A percentile compares a stretch with the other conserved stretches of the same genome.
Conservation (phyloP, 495 filamentous ascomycete species). For the Xylaria nigripes region DNA sequence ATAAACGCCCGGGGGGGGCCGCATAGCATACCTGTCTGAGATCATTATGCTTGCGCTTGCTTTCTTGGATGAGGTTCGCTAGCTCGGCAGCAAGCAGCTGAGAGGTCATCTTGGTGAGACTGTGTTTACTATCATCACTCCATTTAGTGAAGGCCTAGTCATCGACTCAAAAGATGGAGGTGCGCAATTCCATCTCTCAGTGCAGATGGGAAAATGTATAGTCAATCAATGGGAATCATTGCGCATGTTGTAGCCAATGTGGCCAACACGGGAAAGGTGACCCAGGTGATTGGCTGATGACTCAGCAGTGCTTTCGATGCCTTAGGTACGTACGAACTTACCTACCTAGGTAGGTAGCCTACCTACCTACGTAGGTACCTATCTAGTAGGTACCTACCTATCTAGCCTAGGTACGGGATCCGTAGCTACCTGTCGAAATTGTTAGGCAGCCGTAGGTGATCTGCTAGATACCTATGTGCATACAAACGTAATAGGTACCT, state of each 20-base stretch:
- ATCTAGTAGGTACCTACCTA: no score
- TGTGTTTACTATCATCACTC: constrained; percentile 20
- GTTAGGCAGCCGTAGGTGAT: no score
- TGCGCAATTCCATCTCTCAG: neutral
- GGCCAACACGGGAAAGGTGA: neutral
- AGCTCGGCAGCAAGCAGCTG: constrained; percentile 87
- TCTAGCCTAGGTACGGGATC: no score
- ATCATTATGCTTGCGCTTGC: constrained; percentile 85
- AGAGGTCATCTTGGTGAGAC: constrained; percentile 68
- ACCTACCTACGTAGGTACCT: no score
- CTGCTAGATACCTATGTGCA: no score
- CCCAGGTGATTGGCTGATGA: neutral
- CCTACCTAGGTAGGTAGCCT: no score
- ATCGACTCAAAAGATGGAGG: neutral
- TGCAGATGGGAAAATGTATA: neutral
- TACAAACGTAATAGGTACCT: no score
- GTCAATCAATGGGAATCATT: no score
- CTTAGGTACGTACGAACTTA: no score
- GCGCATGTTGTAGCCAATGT: no score
- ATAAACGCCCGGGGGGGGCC: neutral
- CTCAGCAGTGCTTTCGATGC: neutral
- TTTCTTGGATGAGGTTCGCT: constrained; percentile 86
- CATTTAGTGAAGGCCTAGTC: constrained; percentile 4
- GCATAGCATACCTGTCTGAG: constrained; percentile 60
- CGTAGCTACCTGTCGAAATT: no score